phyloP scores from a whole-genome alignment of 441 rosid genomes.

The Syzygium syzygioides region DNA sequence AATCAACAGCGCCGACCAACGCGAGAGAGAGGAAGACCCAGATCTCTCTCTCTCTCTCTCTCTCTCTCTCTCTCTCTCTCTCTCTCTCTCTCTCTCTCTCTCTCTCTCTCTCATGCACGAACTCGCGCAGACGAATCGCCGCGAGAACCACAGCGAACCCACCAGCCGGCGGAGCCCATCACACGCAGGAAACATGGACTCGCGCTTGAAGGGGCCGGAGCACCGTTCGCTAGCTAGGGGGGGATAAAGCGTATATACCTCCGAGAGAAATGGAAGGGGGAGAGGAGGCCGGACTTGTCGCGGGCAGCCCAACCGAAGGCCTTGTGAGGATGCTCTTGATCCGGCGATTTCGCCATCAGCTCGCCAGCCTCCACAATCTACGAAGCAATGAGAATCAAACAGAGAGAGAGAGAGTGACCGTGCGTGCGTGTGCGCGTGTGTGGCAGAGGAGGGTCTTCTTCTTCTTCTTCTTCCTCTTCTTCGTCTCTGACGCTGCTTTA shows the following conservation, averaged over 20 bases:
- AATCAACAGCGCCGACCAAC: neutral
- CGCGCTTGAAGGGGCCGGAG: neutral
- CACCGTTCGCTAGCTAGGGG: neutral
- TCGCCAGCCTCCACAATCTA: neutral
- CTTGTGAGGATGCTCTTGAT: conserved; percentile 37
- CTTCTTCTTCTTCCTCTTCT: neutral
- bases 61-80: neutral
- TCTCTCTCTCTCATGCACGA: neutral
- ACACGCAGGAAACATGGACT: neutral
- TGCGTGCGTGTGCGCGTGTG: no score
- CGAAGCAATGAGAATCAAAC: neutral
- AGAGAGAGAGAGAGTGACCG: neutral
- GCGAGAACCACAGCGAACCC: neutral
- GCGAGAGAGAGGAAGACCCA: neutral
- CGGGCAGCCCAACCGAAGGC: conserved; percentile 81
- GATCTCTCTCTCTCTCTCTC: neutral
- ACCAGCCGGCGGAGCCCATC: neutral
- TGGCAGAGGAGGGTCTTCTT: no score
- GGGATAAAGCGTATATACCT: conserved; percentile 26
- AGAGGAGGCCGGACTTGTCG: conserved; percentile 50
- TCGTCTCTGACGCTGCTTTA: neutral
- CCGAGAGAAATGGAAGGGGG: conserved; percentile 70
- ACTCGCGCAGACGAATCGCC: neutral
- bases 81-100: neutral
- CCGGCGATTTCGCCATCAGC: conserved; percentile 45